Conservation (phyloP, 306 rosid species). For the Delonix regia region DNA sequence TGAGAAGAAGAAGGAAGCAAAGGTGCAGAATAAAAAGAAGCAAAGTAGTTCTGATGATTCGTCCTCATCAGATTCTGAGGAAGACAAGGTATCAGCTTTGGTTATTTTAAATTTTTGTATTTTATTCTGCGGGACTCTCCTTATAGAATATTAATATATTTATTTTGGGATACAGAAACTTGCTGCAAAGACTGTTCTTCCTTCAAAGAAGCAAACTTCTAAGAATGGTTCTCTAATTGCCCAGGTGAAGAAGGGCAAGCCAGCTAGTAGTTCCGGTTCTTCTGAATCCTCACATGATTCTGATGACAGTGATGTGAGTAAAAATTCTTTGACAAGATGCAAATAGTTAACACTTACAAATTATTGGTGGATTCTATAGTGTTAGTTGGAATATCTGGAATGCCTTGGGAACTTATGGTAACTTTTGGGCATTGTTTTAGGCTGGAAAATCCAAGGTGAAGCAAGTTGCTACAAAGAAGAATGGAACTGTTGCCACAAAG, state of each 20-base stretch:
- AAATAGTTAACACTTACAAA: not conserved
- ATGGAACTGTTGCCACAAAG: slow-evolving; percentile 27
- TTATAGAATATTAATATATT: not conserved
- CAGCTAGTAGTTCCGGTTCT: slow-evolving; percentile 29
- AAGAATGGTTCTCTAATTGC: slow-evolving; percentile 45
- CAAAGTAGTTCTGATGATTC: slow-evolving; percentile 68
- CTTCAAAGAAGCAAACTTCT: slow-evolving; percentile 37
- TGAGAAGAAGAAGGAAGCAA: slow-evolving; percentile 53
- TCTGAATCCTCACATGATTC: slow-evolving; percentile 37
- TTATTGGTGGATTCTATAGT: not conserved
- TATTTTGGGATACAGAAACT: slow-evolving; percentile 37
- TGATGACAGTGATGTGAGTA: slow-evolving; percentile 55
- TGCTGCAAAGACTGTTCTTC: slow-evolving; percentile 35
- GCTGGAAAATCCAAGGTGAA: slow-evolving; percentile 52
- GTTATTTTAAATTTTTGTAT: not conserved
- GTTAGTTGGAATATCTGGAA: not conserved
- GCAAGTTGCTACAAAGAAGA: slow-evolving; percentile 29
- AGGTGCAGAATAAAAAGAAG: slow-evolving; percentile 54
- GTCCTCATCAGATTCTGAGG: slow-evolving; percentile 58
- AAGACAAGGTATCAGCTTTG: slow-evolving; percentile 53
- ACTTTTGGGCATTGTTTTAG: slow-evolving; percentile 3
- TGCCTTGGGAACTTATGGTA: not conserved
- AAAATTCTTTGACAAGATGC: not conserved
- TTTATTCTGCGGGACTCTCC: not conserved
- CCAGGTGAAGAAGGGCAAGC: slow-evolving; percentile 43